Conservation (phyloP, 192 early-diverging fungal species). For the Coemansia sp. region DNA sequence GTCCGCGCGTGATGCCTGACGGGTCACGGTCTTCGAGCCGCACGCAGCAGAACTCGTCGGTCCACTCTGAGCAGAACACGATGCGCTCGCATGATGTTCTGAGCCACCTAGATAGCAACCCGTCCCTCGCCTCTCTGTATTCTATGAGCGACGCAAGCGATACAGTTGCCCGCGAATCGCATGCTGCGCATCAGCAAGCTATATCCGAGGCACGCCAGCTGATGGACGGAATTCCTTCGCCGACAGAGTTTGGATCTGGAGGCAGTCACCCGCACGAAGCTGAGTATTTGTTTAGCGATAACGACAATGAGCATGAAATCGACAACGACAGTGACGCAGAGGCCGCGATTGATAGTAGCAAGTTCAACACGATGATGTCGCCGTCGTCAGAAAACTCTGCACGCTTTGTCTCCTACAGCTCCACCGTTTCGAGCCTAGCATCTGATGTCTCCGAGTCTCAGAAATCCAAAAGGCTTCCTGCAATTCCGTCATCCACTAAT, state of each 20-base stretch:
- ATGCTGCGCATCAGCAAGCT: conserved; percentile 34
- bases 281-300: conserved; percentile 47
- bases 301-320: conserved; percentile 3
- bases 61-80: conserved; percentile 23
- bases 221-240: conserved; percentile 49
- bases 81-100: conserved; percentile 18
- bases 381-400: conserved; percentile 40
- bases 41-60: conserved; percentile 14
- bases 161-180: conserved; percentile 17
- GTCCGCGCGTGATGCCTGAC: conserved; percentile 50
- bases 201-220: conserved; percentile 50
- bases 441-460: conserved; percentile 21
- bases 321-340: conserved; percentile 22
- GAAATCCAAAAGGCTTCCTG: conserved; percentile 23
- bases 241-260: conserved; percentile 20
- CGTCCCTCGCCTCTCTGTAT: conserved; percentile 44
- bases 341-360: conserved; percentile 11
- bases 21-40: conserved; percentile 34
- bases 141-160: conserved; percentile 30
- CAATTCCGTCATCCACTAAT: conserved; percentile 19
- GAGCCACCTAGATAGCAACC: conserved; percentile 13
- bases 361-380: conserved; percentile 44
- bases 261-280: conserved; percentile 31
- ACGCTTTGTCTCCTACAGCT: conserved; percentile 33
- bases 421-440: conserved; percentile 38